A percentile compares a stretch with the other conserved stretches of the same genome.
These are phyloP conservation scores for Entomophthora muscae DNA, from an alignment of 371 early-diverging fungal species.

Conservation along the genomic window DNA sequence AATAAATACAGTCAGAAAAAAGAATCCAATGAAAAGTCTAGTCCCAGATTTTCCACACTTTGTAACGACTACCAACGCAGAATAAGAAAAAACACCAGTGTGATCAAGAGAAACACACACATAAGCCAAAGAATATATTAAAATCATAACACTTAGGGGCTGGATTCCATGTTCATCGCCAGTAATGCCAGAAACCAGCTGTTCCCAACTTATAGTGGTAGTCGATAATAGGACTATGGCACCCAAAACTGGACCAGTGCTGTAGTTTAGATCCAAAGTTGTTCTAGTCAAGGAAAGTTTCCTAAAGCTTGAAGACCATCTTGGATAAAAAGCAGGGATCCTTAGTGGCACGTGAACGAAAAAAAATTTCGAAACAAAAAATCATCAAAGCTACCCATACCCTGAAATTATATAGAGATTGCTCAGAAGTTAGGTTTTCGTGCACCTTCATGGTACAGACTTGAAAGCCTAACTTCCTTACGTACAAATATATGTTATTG, in stretches of 20 bases:
- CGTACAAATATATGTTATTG: no score
- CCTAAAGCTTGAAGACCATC: not conserved
- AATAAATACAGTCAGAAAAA: slow-evolving; percentile 44
- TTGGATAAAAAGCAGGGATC: not conserved
- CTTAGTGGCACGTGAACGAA: not conserved
- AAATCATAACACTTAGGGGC: slow-evolving; percentile 8
- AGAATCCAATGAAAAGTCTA: slow-evolving; percentile 42
- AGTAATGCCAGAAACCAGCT: slow-evolving; percentile 2
- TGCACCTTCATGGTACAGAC: no score
- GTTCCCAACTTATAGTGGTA: not conserved
- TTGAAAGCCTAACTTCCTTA: no score
- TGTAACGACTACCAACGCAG: slow-evolving; percentile 42
- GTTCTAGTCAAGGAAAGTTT: not conserved
- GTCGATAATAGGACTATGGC: slow-evolving; percentile 6
- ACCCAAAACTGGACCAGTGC: slow-evolving; percentile 1
- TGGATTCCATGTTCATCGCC: slow-evolving; percentile 6
- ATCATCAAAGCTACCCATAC: not conserved
- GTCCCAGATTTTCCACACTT: slow-evolving; percentile 34
- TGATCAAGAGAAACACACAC: slow-evolving; percentile 68
- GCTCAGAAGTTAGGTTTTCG: no score
- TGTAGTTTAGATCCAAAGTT: not conserved
- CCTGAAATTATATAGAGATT: not conserved
- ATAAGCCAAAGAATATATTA: slow-evolving; percentile 23
- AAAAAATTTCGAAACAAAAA: not conserved
- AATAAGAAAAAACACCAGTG: slow-evolving; percentile 51